Evolutionary conservation across 441 rosid genomes (phyloP), one percentile per base, ranked within the genome.

Genomic region (Iberis amara): DNA sequence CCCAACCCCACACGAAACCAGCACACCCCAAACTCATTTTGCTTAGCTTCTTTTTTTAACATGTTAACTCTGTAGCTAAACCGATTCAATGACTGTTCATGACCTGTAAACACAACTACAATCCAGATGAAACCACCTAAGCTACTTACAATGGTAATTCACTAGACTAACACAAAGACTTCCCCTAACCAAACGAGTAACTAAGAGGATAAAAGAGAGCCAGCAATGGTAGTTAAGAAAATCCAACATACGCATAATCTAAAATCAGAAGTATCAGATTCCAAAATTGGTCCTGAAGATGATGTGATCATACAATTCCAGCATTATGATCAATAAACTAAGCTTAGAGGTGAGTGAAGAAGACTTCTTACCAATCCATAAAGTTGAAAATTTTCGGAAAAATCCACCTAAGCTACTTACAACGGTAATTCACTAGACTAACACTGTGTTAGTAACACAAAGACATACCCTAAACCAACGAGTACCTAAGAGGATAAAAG

Each of bases 311-410:
- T 18, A 18, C 21, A 18, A 18, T 18, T 18, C 21, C 21, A 26
- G 4, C 30, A 26, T 26, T 26, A 26, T 26, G 30, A 26, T 26
- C 30, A 26, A 2, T 4, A 26, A 26, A 26, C 30, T 6, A 26
- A 44, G 37, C 31, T 9, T 4, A 26, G 30, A 26, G 30, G 8
- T 37, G 11, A 54, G 37, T 30, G n/a, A 55, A 21, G 42, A 45
- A 26, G 30, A 26, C 30, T 31, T 31, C 48, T 53, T 66, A 80
- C 85, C 83, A 10, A 66, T 35, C 59, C 71, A 63, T 41, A 73
- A 41, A 72, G 61, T 33, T 56, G 57, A 49, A 36, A 47, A 49
- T 68, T 4, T 31, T 68, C 55, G 2, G 52, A 71, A 47, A 59
- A 59, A 18, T 18, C 11, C 3, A 2, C 15, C 40, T 11, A 37